Conservation (phyloP, 495 filamentous ascomycete genomes). For the Parathielavia appendiculata region DNA sequence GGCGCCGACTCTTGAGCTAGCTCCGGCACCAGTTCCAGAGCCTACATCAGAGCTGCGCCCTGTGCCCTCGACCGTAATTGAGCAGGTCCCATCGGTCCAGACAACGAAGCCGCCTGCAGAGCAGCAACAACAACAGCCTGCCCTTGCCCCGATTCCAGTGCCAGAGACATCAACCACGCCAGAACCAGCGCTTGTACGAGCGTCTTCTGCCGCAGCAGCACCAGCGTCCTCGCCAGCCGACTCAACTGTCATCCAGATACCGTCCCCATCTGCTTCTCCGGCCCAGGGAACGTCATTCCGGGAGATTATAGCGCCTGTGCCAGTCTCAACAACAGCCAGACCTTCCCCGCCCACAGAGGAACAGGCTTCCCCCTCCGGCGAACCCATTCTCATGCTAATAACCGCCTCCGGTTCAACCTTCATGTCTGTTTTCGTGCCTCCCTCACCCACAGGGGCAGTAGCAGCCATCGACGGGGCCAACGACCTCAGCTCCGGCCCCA, state of each 20-base stretch:
- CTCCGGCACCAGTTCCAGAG: not conserved
- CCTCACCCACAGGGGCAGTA: conserved; percentile 12
- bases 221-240: conserved; percentile 1
- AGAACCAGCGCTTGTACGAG: not conserved
- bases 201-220: not conserved
- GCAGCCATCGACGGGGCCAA: conserved; percentile 3
- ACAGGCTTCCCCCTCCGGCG: not conserved
- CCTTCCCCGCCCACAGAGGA: not conserved
- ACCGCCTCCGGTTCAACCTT: conserved; percentile 17
- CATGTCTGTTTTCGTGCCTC: conserved; percentile 22
- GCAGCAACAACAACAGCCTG: conserved; percentile 9
- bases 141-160: not conserved
- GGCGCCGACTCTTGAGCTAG: not conserved
- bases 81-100: not conserved
- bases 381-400: conserved; percentile 7
- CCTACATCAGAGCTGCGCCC: conserved; percentile 5
- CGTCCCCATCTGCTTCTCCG: not conserved
- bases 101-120: not conserved
- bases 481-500: not conserved
- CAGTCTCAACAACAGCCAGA: too few relatives aligned
- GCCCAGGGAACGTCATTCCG: not conserved
- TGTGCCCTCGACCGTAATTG: conserved; percentile 1
- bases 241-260: not conserved
- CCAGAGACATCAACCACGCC: not conserved
- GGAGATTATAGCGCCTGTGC: too few relatives aligned